phyloP scores from a whole-genome alignment of 257 asterid species.

The Misopates orontium region DNA sequence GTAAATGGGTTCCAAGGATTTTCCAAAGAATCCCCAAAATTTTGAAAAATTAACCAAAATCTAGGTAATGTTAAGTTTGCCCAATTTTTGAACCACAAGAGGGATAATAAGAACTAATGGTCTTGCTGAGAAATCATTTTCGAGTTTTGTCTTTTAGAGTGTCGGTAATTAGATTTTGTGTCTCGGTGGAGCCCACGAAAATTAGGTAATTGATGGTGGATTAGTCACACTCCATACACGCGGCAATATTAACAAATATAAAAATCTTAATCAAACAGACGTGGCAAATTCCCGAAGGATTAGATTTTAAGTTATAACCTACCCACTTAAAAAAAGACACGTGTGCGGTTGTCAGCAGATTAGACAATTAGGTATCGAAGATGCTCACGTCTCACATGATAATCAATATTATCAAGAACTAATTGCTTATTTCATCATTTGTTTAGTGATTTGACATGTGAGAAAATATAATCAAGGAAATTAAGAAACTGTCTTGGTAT shows the following conservation, averaged over 20 bases:
- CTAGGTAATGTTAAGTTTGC: too few species aligned
- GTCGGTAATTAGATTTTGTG: constrained; percentile 42
- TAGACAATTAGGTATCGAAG: constrained; percentile 26
- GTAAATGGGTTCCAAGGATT: too few species aligned
- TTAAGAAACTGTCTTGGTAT: background rate
- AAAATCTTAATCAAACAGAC: background rate
- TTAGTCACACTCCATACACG: constrained; percentile 42
- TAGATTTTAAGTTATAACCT: background rate
- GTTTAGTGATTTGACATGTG: constrained; percentile 32
- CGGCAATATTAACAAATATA: constrained; percentile 21
- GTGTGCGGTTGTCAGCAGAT: constrained; percentile 32
- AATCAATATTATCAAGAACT: constrained; percentile 41
- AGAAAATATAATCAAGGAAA: too few species aligned
- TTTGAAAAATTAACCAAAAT: too few species aligned
- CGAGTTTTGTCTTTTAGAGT: constrained; percentile 29
- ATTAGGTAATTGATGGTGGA: constrained; percentile 38
- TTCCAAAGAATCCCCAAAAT: too few species aligned
- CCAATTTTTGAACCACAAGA: too few species aligned
- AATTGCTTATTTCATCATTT: constrained; percentile 19
- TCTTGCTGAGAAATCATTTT: constrained; percentile 26
- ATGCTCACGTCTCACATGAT: constrained; percentile 39
- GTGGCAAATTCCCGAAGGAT: constrained; percentile 29
- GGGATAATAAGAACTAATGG: constrained; percentile 21
- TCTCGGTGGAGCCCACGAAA: constrained; percentile 30
- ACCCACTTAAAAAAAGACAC: constrained; percentile 28